Percentiles rank a stretch among this genome's conserved stretches.
phyloP scores from a whole-genome alignment of 495 filamentous ascomycete genomes.

The Neurospora sp. region DNA sequence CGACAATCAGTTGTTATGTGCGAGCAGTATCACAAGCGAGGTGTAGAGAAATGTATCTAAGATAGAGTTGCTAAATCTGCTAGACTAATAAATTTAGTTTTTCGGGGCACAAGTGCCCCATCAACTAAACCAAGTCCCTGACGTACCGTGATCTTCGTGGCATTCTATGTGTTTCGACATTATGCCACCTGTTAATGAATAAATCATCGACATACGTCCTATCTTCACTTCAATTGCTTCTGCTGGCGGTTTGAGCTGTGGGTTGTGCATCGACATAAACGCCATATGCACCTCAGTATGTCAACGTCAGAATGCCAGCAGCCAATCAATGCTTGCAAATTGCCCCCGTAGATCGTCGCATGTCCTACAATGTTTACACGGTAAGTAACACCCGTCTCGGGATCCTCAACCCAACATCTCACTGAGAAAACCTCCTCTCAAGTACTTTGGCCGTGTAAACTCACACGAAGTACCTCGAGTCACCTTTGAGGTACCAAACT shows the following conservation, averaged over 20 bases:
- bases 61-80: background rate
- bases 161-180: too few relatives aligned
- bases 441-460: background rate
- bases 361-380: background rate
- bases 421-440: background rate
- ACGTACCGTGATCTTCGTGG: too few relatives aligned
- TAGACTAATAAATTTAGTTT: slow-evolving; percentile 25
- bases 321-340: background rate
- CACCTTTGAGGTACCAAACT: background rate
- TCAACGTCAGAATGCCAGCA: background rate
- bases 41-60: background rate
- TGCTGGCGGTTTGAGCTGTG: background rate
- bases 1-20: background rate
- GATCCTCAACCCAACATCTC: background rate
- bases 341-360: background rate
- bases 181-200: too few relatives aligned
- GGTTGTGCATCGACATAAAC: background rate
- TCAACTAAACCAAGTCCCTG: slow-evolving; percentile 5
- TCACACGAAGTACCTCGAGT: background rate
- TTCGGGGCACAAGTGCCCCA: slow-evolving; percentile 28
- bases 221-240: background rate
- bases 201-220: too few relatives aligned
- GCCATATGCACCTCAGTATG: background rate
- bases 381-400: background rate
- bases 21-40: background rate